phyloP scores from a whole-genome alignment of 2,329 filamentous ascomycete genomes.

The Aspergillus versicolor region DNA sequence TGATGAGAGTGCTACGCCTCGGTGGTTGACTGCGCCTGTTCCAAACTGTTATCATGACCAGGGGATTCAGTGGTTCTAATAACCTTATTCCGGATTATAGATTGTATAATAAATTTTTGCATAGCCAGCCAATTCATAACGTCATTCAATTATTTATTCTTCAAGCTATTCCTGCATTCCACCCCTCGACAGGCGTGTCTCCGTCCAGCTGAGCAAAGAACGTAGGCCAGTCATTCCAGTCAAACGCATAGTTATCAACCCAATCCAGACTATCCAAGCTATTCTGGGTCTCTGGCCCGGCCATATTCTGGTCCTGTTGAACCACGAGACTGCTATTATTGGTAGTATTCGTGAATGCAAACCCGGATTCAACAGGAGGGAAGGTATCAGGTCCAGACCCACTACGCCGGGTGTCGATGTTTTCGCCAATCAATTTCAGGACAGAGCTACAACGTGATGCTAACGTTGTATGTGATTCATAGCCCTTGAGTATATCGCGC shows the following conservation, averaged over 20 bases:
- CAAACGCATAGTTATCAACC: neutral
- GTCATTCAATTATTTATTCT: neutral
- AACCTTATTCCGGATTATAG: neutral
- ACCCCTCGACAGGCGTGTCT: neutral
- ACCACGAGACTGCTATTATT: neutral
- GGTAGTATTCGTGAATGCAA: neutral
- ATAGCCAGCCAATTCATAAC: neutral
- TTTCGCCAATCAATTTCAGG: neutral
- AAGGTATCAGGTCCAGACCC: neutral
- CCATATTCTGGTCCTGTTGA: neutral
- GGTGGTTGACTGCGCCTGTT: slow-evolving; percentile 11
- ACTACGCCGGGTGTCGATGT: neutral
- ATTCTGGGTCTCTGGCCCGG: neutral
- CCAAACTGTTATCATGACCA: slow-evolving; percentile 16
- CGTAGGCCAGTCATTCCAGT: neutral
- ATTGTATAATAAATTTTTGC: neutral
- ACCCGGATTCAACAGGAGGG: neutral
- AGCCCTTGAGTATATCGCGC: neutral
- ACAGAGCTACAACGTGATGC: neutral
- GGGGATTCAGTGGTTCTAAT: slow-evolving; percentile 9
- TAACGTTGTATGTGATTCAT: neutral
- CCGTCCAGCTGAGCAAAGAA: neutral
- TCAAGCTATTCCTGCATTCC: neutral
- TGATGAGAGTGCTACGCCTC: slow-evolving; percentile 10
- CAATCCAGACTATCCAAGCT: neutral